These are phyloP conservation scores for Puccinia coronata DNA, from an alignment of 1,284 basidiomycete genomes.

Conservation along the genomic window DNA sequence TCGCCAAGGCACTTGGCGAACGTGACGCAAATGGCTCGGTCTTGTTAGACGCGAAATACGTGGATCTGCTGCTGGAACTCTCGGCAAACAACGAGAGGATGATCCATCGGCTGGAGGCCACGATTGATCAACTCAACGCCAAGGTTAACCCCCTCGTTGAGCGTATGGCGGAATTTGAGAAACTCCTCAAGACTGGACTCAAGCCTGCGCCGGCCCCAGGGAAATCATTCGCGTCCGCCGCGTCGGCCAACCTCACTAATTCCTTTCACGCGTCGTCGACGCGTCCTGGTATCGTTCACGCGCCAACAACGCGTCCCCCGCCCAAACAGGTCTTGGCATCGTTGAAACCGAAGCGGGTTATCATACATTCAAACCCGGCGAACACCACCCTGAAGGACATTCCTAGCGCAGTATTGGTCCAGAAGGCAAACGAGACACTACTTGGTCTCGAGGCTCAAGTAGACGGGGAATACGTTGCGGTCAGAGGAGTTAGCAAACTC, in stretches of 20 bases:
- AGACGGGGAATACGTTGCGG: neutral
- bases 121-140: neutral
- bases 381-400: too few relatives aligned
- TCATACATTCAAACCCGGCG: conserved; percentile 6
- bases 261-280: too few relatives aligned
- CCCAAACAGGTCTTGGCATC: neutral
- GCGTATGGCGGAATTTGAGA: neutral
- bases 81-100: neutral
- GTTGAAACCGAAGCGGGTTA: neutral
- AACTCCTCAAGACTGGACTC: too few relatives aligned
- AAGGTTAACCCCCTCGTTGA: neutral
- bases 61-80: neutral
- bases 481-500: neutral
- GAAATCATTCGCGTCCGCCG: too few relatives aligned
- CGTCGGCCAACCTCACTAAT: too few relatives aligned
- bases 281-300: too few relatives aligned
- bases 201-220: too few relatives aligned
- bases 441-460: neutral
- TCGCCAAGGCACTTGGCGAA: neutral
- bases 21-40: neutral
- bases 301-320: neutral
- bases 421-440: too few relatives aligned
- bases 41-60: neutral
- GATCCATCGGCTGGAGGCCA: neutral
- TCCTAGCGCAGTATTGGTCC: too few relatives aligned